Base-by-base conservation (phyloP, 108 stramenopile species). In the Pelagomonas calceolata region DNA sequence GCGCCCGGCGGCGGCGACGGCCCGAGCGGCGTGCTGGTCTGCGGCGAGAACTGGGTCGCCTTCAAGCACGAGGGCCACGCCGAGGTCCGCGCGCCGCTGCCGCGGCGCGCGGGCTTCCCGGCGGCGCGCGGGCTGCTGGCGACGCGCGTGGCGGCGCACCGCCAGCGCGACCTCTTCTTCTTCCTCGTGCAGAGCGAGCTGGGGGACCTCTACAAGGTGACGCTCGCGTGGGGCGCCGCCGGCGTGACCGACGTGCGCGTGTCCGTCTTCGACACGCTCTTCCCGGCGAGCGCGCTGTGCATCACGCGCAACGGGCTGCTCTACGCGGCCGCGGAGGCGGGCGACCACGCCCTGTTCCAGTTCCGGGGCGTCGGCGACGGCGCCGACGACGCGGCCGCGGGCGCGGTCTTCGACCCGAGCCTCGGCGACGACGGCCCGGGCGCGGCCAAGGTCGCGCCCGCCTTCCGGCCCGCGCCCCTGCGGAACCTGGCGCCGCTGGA, bases 161-260 rank as follows among this genome's bases (percentile, higher is more conserved):
- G 88, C 63, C 91, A 95, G 74, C 92, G 91, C 70, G 81, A 88
- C 64, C 89, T 93, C 68, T 93, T 94, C 78, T 99, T 97, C 88
- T 91, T 89, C 32, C 64, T 99, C 63, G 85, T 91, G 26, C 98
- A 99, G 76, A 86, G 89, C 32, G 98, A 99, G 85, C 76, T 90
- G 71, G 96, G 98, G 10, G 98, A 99, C 84, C 79, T 96, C 29
- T 97, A 92, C 88, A 97, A 96, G 82, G 82, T 97, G 32, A 82
- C 87, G 30, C 44, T 93, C 63, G 79, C 77, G 36, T 32, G 70
- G 30, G 14, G 26, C 30, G 36, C 29, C 21, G 66, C 21, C 21
- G 37, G 66, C 66, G 66, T 37, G 5, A 4, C 21, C 21, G 66
- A 67, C 51, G 51, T 60, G 0, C 85, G 80, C 15, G 80, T 92